Conservation (phyloP, 2,329 filamentous ascomycete genomes). For the Zelopaecilomyces penicillatus region DNA sequence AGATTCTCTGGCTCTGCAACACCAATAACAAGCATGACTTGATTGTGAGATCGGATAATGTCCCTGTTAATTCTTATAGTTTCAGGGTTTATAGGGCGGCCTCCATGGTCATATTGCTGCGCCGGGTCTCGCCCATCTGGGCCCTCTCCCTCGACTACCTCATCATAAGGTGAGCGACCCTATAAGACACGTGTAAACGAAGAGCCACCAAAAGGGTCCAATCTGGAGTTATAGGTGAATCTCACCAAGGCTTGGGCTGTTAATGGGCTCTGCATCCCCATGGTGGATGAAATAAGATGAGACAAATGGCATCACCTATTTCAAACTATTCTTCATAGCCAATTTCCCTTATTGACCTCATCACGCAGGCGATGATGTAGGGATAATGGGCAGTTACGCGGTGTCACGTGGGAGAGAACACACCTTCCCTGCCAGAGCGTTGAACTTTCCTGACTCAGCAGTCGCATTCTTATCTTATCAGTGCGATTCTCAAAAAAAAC, state of each 20-base stretch:
- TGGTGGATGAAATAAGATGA: constrained; percentile 19
- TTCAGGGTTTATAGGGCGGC: constrained; percentile 46
- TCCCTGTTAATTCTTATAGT: constrained; percentile 48
- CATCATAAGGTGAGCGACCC: constrained; percentile 54
- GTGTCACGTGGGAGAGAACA: too few relatives aligned
- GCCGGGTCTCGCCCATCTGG: constrained; percentile 31
- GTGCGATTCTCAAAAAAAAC: constrained; percentile 8
- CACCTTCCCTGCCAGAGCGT: too few relatives aligned
- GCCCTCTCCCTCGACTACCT: constrained; percentile 43
- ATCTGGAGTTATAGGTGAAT: background rate
- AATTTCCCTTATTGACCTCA: too few relatives aligned
- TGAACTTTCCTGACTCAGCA: background rate
- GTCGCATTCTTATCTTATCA: background rate
- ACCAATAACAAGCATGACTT: constrained; percentile 55
- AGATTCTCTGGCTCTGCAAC: constrained; percentile 50
- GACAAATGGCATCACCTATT: background rate
- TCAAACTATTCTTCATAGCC: background rate
- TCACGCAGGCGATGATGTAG: background rate
- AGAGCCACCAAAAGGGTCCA: background rate
- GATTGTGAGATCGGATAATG: constrained; percentile 52
- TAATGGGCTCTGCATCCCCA: constrained; percentile 48
- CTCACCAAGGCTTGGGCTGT: constrained; percentile 49
- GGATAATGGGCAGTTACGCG: too few relatives aligned
- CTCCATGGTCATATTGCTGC: constrained; percentile 47
- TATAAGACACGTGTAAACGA: constrained; percentile 15